Evolutionary conservation across 129 eudicot species (phyloP).

Genomic region (Arctium minus): DNA sequence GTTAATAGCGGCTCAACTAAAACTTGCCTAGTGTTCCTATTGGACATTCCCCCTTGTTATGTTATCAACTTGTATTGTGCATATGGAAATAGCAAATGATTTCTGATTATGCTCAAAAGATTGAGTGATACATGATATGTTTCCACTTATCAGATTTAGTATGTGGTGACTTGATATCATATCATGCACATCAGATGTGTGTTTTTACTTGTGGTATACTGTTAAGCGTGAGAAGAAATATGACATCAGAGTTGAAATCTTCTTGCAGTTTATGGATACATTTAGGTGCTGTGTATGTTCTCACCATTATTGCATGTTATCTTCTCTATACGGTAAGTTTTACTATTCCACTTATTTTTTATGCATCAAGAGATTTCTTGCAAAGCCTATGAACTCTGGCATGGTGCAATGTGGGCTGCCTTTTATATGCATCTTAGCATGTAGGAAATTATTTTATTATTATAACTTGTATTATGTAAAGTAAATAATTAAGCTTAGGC

Average conservation of each 20-base stretch:
- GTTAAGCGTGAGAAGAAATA: conserved; percentile 6
- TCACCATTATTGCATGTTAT: conserved; percentile 43
- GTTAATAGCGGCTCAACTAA: not conserved
- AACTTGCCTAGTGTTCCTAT: not conserved
- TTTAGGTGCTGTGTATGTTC: conserved; percentile 52
- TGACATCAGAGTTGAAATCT: conserved; percentile 11
- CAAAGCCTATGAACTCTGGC: not conserved
- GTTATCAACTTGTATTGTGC: not conserved
- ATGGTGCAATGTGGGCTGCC: not conserved
- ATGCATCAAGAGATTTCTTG: not conserved
- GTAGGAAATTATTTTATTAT: not conserved
- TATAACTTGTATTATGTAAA: not conserved
- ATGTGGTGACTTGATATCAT: conserved; percentile 3
- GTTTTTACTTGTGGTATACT: not conserved
- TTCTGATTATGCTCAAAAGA: not conserved
- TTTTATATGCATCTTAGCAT: not conserved
- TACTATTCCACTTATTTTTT: not conserved
- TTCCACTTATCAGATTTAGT: not conserved
- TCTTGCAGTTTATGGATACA: conserved; percentile 71
- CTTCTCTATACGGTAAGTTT: conserved; percentile 56
- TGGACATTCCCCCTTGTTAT: not conserved
- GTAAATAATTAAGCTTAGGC: not conserved
- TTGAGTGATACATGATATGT: not conserved
- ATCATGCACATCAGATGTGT: conserved; percentile 3
- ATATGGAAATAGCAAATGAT: not conserved